Conservation (phyloP, 2,329 filamentous ascomycete species). For the Alternaria gansuensis region DNA sequence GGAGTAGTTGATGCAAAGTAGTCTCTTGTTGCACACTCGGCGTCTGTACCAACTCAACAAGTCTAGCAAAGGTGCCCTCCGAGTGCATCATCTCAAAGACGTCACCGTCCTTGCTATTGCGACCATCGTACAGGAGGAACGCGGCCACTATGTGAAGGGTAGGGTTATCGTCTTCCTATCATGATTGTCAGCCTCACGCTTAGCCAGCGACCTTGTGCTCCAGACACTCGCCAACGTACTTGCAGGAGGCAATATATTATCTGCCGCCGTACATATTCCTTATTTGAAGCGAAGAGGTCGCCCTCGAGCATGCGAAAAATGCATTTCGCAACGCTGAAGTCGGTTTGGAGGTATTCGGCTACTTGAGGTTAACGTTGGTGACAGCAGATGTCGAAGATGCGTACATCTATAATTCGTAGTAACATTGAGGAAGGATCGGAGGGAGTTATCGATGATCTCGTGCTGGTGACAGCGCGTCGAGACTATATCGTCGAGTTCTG, state of each 20-base stretch:
- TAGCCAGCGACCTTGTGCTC: neutral
- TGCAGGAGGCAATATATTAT: constrained; percentile 88
- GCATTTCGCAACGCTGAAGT: constrained; percentile 82
- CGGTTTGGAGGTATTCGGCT: constrained; percentile 76
- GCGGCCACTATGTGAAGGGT: constrained; percentile 84
- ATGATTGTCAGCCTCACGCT: constrained; percentile 24
- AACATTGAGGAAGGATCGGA: constrained; percentile 84
- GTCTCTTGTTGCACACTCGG: constrained; percentile 70
- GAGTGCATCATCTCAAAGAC: constrained; percentile 88
- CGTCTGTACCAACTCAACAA: constrained; percentile 81
- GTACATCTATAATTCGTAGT: constrained; percentile 76
- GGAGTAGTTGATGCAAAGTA: constrained; percentile 77
- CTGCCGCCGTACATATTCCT: constrained; percentile 88
- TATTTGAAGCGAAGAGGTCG: constrained; percentile 75
- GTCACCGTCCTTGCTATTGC: constrained; percentile 74
- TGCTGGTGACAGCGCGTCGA: constrained; percentile 67
- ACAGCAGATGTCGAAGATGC: constrained; percentile 11
- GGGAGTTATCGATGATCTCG: constrained; percentile 79
- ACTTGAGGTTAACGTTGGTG: constrained; percentile 36
- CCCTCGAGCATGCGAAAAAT: constrained; percentile 81
- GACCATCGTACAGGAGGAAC: constrained; percentile 87
- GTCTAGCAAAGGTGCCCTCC: constrained; percentile 81
- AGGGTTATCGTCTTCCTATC: constrained; percentile 83
- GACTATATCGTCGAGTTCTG: constrained; percentile 74
- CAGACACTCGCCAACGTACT: constrained; percentile 53